Evolutionary conservation across 2,329 filamentous ascomycete species (phyloP).

Genomic region (Lomentospora prolificans): DNA sequence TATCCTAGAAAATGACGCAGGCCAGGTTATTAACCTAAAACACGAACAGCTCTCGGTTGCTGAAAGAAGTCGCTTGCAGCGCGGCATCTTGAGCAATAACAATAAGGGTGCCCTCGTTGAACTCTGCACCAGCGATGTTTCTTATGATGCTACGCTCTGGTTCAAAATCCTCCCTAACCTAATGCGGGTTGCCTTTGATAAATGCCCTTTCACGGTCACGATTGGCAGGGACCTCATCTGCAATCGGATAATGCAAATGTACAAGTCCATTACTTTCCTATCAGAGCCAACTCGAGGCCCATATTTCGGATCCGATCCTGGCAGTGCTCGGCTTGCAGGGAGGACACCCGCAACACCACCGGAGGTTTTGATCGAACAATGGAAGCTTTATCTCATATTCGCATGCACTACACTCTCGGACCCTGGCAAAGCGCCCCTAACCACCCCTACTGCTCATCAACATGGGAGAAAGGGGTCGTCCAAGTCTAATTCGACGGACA

Average conservation of each 20-base stretch:
- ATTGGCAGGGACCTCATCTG: slow-evolving; percentile 88
- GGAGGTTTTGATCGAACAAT: slow-evolving; percentile 87
- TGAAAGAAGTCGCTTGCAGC: slow-evolving; percentile 83
- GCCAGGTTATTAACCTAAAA: slow-evolving; percentile 82
- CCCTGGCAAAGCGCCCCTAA: slow-evolving; percentile 50
- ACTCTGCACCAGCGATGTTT: slow-evolving; percentile 87
- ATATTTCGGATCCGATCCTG: slow-evolving; percentile 51
- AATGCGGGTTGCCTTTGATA: slow-evolving; percentile 80
- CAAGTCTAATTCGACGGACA: slow-evolving; percentile 55
- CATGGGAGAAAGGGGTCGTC: slow-evolving; percentile 77
- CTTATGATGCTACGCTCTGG: slow-evolving; percentile 92
- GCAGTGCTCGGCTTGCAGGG: slow-evolving; percentile 38
- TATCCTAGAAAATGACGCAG: slow-evolving; percentile 82
- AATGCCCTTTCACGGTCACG: slow-evolving; percentile 83
- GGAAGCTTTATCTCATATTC: slow-evolving; percentile 95
- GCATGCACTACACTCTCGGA: slow-evolving; percentile 92
- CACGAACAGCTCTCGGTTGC: slow-evolving; percentile 86
- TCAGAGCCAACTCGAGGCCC: slow-evolving; percentile 62
- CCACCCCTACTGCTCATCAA: slow-evolving; percentile 41
- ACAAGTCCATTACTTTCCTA: slow-evolving; percentile 68
- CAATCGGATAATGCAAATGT: slow-evolving; percentile 86
- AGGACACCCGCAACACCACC: slow-evolving; percentile 63
- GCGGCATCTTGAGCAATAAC: slow-evolving; percentile 77
- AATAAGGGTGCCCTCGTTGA: slow-evolving; percentile 82
- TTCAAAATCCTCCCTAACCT: slow-evolving; percentile 97